Percentiles rank a stretch among this genome's conserved stretches.
These are phyloP conservation scores for Rhynchospora pubera DNA, from an alignment of 176 grass and related monocot genomes.

Conservation along the genomic window DNA sequence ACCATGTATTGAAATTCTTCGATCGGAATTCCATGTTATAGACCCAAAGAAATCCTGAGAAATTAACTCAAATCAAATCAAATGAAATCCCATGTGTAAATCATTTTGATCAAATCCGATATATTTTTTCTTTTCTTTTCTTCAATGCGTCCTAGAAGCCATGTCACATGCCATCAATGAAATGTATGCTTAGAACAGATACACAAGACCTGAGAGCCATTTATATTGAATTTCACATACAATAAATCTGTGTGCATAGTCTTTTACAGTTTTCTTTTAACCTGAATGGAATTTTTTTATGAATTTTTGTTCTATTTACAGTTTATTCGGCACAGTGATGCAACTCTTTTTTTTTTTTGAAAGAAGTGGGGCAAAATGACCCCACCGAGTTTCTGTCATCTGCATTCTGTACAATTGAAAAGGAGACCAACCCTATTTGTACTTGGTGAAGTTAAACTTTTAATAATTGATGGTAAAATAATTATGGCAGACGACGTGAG, in stretches of 20 bases:
- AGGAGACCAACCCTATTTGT: neutral
- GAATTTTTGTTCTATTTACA: neutral
- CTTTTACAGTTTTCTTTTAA: neutral
- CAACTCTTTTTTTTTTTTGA: too few species aligned
- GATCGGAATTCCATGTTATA: too few species aligned
- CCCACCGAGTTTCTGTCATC: neutral
- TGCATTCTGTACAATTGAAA: neutral
- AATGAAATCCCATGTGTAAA: too few species aligned
- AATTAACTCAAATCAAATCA: too few species aligned
- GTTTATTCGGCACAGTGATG: too few species aligned
- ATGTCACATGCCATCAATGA: slow-evolving; percentile 7
- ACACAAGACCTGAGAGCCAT: slow-evolving; percentile 16
- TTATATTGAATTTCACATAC: neutral
- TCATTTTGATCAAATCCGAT: too few species aligned
- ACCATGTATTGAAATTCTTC: too few species aligned
- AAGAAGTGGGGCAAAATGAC: too few species aligned
- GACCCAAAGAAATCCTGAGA: too few species aligned
- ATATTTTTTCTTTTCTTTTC: neutral
- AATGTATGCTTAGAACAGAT: slow-evolving; percentile 13
- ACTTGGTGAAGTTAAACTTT: neutral
- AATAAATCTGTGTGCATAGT: neutral
- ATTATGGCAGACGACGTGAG: neutral
- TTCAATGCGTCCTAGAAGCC: neutral
- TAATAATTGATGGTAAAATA: neutral
- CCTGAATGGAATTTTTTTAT: neutral